Evolutionary conservation across 2,329 filamentous ascomycete species (phyloP), one percentile per base, ranked within the genome.

Genomic region (Aspergillus cejpii): DNA sequence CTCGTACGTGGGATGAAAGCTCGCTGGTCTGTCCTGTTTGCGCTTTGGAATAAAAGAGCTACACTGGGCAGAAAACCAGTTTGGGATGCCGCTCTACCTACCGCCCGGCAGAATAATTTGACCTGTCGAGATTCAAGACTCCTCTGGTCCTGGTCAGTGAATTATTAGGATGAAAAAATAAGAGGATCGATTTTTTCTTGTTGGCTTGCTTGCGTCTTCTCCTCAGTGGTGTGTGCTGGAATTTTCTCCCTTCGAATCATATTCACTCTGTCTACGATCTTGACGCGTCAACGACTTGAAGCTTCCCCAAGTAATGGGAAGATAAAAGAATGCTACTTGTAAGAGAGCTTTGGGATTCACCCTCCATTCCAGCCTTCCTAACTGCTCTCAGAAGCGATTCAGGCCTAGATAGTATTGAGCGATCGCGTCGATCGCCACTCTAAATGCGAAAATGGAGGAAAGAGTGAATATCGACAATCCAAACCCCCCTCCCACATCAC

Each of bases 91-190:
- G 33, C 19, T 33, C 11, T 12, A 1, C 14, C 21, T 34, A 56
- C 58, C 59, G 60, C 60, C 57, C 49, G 60, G 60, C 60, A 62
- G 50, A 61, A 62, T 51, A 20, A 17, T 34, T 6, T 12, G 8
- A 14, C 15, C 15, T 17, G 19, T 34, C 15, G 5, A 19, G 17
- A 12, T 5, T 8, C 10, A 2, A 15, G 2, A 4, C 10, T 17
- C 17, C 17, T 34, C 14, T 34, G 6, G 15, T 5, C 10, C 7
- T 34, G 15, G 15, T 4, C 14, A 10, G 17, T 17, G 10, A 19
- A 20, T 17, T 20, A 11, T 10, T 5, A 24, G 23, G 5, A 14
- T 20, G 15, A 3, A 8, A 31, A 3, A 6, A 15, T 17, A 11
- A 34, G 15, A 20, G 17, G 10, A 38, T 41, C 12, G 21, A 21